These are phyloP conservation scores for Aspergillus sp. DNA, from an alignment of 2,329 filamentous ascomycete species.

Conservation along the genomic window DNA sequence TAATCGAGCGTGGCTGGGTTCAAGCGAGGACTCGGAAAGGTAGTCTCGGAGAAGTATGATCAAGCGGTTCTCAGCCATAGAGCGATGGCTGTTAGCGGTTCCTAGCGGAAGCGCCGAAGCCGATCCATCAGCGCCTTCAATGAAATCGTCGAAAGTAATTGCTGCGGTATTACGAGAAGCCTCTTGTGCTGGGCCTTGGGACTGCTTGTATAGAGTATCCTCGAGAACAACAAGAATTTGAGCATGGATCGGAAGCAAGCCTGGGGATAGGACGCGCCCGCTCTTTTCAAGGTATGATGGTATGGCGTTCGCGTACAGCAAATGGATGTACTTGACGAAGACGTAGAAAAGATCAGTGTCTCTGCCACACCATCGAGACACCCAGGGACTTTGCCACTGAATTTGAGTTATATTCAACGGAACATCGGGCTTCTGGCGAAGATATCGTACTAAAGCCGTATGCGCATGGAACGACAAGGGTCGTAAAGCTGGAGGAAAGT, in stretches of 20 bases:
- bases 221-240: slow-evolving; percentile 79
- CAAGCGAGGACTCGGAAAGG: slow-evolving; percentile 61
- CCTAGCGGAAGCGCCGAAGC: slow-evolving; percentile 63
- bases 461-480: slow-evolving; percentile 64
- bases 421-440: slow-evolving; percentile 65
- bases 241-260: slow-evolving; percentile 75
- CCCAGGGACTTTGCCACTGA: slow-evolving; percentile 84
- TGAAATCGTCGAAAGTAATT: slow-evolving; percentile 66
- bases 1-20: slow-evolving; percentile 57
- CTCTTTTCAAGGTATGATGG: slow-evolving; percentile 53
- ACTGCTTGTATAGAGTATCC: slow-evolving; percentile 77
- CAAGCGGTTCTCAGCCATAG: slow-evolving; percentile 86
- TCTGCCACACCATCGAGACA: slow-evolving; percentile 78
- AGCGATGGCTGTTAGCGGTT: slow-evolving; percentile 68
- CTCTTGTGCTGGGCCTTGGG: slow-evolving; percentile 46
- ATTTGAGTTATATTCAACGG: slow-evolving; percentile 70
- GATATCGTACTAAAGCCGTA: slow-evolving; percentile 55
- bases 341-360: slow-evolving; percentile 91
- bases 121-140: slow-evolving; percentile 66
- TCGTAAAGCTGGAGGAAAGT: slow-evolving; percentile 69
- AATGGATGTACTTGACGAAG: slow-evolving; percentile 84
- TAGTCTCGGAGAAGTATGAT: slow-evolving; percentile 81
- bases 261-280: slow-evolving; percentile 69
- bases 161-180: slow-evolving; percentile 49
- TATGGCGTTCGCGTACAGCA: slow-evolving; percentile 73